Evolutionary conservation across 345 rosid species (phyloP).

Genomic region (Barbarea vulgaris): DNA sequence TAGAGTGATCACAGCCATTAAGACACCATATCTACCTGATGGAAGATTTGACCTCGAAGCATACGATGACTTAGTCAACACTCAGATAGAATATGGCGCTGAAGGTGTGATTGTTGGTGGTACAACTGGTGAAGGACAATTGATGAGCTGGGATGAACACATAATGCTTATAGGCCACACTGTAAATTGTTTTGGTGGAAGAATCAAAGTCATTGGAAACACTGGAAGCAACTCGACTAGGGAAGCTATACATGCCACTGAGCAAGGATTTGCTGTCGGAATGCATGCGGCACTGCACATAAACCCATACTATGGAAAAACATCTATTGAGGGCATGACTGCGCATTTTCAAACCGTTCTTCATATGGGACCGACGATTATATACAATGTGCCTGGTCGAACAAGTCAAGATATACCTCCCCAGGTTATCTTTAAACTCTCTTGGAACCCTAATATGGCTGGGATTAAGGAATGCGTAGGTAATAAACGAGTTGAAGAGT

Average conservation of each 20-base stretch:
- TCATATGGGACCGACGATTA: constrained; percentile 81
- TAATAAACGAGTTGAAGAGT: constrained; percentile 61
- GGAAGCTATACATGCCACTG: constrained; percentile 90
- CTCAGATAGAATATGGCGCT: constrained; percentile 65
- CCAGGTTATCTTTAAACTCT: constrained; percentile 51
- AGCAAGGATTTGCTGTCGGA: constrained; percentile 89
- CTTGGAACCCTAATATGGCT: constrained; percentile 65
- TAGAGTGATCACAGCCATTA: constrained; percentile 82
- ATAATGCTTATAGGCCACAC: constrained; percentile 92
- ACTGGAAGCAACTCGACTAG: constrained; percentile 90
- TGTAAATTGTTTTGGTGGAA: constrained; percentile 74
- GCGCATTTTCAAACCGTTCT: constrained; percentile 73
- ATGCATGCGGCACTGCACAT: constrained; percentile 97
- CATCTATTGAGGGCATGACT: constrained; percentile 73
- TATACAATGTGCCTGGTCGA: constrained; percentile 83
- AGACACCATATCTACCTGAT: constrained; percentile 89
- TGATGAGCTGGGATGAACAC: constrained; percentile 98
- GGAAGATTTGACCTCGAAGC: constrained; percentile 97
- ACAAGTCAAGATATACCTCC: constrained; percentile 89
- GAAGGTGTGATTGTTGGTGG: constrained; percentile 92
- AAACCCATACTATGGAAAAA: constrained; percentile 91
- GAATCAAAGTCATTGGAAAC: constrained; percentile 78
- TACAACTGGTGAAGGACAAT: constrained; percentile 91
- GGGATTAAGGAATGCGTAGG: constrained; percentile 85
- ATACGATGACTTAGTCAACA: constrained; percentile 70